Base-by-base conservation (phyloP, 108 stramenopile genomes). In the Pseudonitzschia pungens region DNA sequence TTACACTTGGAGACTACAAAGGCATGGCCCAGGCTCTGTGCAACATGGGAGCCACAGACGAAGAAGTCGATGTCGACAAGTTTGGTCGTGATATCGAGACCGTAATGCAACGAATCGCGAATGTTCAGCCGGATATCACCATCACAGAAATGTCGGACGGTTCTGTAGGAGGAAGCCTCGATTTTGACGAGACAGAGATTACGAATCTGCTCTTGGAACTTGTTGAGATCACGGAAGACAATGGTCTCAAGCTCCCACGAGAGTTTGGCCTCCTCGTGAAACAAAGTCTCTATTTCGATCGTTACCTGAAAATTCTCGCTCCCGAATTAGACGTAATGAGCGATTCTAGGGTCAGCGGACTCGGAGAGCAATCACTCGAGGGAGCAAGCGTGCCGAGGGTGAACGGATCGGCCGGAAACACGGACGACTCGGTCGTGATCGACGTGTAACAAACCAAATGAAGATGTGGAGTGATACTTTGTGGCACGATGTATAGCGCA, bases 251-350 rank as follows among this genome's bases (percentile, higher is more conserved):
- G 78, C 86, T 98, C 0, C 98, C 98, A 2, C 79, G 98, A 14
- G 97, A 98, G 58, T 97, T 98, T 68, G 98, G 98, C 44, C 72
- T 98, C 68, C 83, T 98, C 12, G 95, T 97, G 64, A 98, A 98
- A 84, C 98, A 98, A 80, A 90, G 89, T 57, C 78, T 98, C 31
- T 98, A 98, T 72, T 98, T 98, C 80, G 98, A 97, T 81, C 84
- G 98, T 18, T 98, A 98, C 75, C 74, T 96, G 29, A 95, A 93
- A 70, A 92, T 97, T 16, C 80, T 98, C 6, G 98, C 98, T 12
- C 98, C 98, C 4, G 91, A 87, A 33, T 62, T 98, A 29, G 95
- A 98, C 80, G 86, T 93, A 24, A 74, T 88, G 51, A 76, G 78
- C 12, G 94, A 95, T 73, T 51, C 70, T n/a, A 56, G 84, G 21